A percentile compares a stretch with the other conserved stretches of the same genome.
These are phyloP conservation scores for Botrytis elliptica DNA, from an alignment of 2,329 filamentous ascomycete genomes.

Conservation along the genomic window DNA sequence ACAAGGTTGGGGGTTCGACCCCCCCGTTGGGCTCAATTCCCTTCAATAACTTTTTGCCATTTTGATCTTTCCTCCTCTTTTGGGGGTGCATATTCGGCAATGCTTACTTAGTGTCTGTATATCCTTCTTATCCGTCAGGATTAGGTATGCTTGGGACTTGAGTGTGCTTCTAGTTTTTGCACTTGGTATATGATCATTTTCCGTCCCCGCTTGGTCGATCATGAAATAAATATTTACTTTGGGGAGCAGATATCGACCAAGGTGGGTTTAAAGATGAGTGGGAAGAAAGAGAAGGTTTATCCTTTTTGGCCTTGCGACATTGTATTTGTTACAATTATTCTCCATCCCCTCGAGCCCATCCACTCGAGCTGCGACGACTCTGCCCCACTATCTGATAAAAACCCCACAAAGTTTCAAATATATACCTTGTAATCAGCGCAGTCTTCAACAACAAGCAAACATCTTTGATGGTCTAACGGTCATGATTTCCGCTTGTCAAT, in stretches of 20 bases:
- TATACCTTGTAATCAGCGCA: rapidly evolving
- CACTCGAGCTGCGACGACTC: not conserved
- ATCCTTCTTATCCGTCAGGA: not conserved
- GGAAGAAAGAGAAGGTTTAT: not conserved
- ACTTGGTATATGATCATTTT: not conserved
- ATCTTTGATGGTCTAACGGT: slow-evolving; percentile 41
- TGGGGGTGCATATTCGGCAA: not conserved
- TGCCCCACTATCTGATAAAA: not conserved
- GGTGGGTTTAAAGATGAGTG: not conserved
- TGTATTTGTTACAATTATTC: not conserved
- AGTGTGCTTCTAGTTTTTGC: not conserved
- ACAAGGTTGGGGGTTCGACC: slow-evolving; percentile 20
- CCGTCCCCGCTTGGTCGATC: not conserved
- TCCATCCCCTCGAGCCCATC: not conserved
- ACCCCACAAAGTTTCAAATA: not conserved
- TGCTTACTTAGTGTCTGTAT: not conserved
- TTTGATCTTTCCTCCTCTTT: not conserved
- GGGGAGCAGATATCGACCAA: not conserved
- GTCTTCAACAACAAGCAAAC: not conserved
- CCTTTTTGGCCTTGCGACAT: not conserved
- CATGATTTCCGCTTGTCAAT: slow-evolving; percentile 42
- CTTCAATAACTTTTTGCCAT: not conserved
- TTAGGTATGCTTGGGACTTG: not conserved
- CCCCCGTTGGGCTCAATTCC: slow-evolving; percentile 19
- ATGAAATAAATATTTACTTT: not conserved